Evolutionary conservation across 2,329 filamentous ascomycete genomes (phyloP).

Genomic region (Pseudopyricularia cyperi): DNA sequence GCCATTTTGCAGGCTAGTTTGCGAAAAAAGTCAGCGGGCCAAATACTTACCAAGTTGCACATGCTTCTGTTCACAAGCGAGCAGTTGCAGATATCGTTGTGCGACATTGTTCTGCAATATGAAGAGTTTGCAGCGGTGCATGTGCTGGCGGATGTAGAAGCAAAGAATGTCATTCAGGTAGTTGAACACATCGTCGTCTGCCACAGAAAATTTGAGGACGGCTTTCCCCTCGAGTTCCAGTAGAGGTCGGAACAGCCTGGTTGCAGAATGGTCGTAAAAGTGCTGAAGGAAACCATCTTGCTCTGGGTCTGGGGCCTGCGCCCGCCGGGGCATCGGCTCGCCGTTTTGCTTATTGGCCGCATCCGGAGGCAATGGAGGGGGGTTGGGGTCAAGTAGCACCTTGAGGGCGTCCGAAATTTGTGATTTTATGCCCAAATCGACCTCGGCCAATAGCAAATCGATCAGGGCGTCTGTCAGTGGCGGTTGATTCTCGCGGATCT

Average conservation of each 20-base stretch:
- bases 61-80: conserved; percentile 78
- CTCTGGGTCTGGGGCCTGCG: conserved; percentile 47
- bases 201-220: conserved; percentile 60
- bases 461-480: conserved; percentile 87
- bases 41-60: conserved; percentile 63
- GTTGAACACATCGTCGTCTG: conserved; percentile 80
- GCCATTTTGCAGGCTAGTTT: too few species aligned
- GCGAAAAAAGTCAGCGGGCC: too few species aligned
- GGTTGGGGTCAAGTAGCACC: conserved; percentile 69
- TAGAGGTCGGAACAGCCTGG: conserved; percentile 75
- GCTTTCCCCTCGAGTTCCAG: conserved; percentile 61
- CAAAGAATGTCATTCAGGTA: conserved; percentile 88
- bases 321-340: conserved; percentile 52
- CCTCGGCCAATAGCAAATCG: conserved; percentile 79
- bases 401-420: conserved; percentile 94
- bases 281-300: conserved; percentile 75
- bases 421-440: conserved; percentile 86
- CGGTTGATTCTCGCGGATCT: conserved; percentile 74
- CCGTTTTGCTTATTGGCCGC: conserved; percentile 30
- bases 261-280: conserved; percentile 82
- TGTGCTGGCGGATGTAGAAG: conserved; percentile 86
- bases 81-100: conserved; percentile 67
- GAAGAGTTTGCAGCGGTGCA: conserved; percentile 76
- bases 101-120: conserved; percentile 69
- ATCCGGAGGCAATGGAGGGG: conserved; percentile 36